These are phyloP conservation scores for Eucalyptus dawsonii DNA, from an alignment of 345 rosid species.

Conservation along the genomic window DNA sequence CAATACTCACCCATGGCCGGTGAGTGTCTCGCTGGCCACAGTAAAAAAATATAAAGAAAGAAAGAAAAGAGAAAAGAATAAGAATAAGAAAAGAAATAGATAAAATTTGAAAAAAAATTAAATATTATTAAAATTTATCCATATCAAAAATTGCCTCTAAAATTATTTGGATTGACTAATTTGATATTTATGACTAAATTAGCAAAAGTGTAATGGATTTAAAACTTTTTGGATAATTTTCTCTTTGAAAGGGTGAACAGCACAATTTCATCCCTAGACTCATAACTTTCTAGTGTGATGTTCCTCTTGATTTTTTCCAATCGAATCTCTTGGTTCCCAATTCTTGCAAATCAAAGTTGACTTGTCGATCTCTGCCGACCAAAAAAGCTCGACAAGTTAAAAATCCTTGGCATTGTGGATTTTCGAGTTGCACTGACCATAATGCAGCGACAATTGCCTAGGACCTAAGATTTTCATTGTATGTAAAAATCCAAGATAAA, in stretches of 20 bases:
- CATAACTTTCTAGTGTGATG: background rate
- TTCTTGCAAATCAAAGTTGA: background rate
- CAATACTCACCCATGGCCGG: background rate
- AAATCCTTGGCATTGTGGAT: background rate
- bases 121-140: background rate
- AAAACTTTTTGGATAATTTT: too few species aligned
- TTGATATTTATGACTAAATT: too few species aligned
- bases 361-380: background rate
- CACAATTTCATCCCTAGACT: background rate
- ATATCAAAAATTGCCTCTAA: too few species aligned
- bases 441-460: background rate
- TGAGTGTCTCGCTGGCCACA: background rate
- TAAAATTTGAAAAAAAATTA: background rate
- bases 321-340: background rate
- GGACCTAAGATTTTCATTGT: background rate
- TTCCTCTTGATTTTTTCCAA: background rate
- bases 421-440: background rate
- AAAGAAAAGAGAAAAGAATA: too few species aligned
- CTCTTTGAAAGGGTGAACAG: too few species aligned
- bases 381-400: background rate
- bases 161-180: too few species aligned
- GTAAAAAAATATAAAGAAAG: rapidly evolving
- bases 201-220: too few species aligned
- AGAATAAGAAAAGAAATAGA: too few species aligned
- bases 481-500: background rate